A percentile compares a stretch with the other conserved stretches of the same genome.
Conservation (phyloP, 2,329 filamentous ascomycete genomes). For the Talaromyces pinophilus region DNA sequence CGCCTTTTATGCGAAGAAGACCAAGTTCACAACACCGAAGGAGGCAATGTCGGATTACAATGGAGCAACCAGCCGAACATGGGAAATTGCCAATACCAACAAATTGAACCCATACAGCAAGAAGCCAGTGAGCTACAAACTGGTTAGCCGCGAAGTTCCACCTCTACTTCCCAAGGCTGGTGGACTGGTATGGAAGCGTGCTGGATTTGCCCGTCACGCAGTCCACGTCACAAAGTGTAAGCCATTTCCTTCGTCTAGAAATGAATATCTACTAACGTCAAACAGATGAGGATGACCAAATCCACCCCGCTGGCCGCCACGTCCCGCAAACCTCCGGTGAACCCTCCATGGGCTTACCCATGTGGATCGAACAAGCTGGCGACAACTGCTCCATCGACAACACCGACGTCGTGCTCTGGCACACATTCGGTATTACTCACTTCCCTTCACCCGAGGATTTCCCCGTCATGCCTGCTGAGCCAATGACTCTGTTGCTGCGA, state of each 20-base stretch:
- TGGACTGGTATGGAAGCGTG: slow-evolving; percentile 83
- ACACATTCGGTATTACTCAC: slow-evolving; percentile 88
- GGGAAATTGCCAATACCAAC: slow-evolving; percentile 86
- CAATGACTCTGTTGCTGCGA: slow-evolving; percentile 75
- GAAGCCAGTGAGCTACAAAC: slow-evolving; percentile 83
- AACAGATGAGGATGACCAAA: slow-evolving; percentile 73
- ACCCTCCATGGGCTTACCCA: slow-evolving; percentile 69
- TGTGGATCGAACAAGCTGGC: slow-evolving; percentile 69
- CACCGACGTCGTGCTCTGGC: slow-evolving; percentile 87
- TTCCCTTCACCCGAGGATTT: slow-evolving; percentile 90
- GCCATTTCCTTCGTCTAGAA: slow-evolving; percentile 33
- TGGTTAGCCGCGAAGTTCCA: slow-evolving; percentile 83
- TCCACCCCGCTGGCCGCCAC: slow-evolving; percentile 83
- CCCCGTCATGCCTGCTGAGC: slow-evolving; percentile 86
- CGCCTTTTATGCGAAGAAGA: slow-evolving; percentile 83
- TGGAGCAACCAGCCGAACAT: slow-evolving; percentile 74
- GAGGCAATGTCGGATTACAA: slow-evolving; percentile 78
- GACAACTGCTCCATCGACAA: slow-evolving; percentile 70
- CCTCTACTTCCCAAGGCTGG: slow-evolving; percentile 75
- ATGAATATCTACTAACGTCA: slow-evolving; percentile 14
- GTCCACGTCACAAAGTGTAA: slow-evolving; percentile 88
- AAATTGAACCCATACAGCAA: slow-evolving; percentile 83
- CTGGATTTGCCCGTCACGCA: slow-evolving; percentile 82
- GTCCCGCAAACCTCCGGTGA: slow-evolving; percentile 85
- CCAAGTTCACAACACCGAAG: slow-evolving; percentile 69